Conservation (phyloP, 495 filamentous ascomycete species). For the Trichoderma reesei region DNA sequence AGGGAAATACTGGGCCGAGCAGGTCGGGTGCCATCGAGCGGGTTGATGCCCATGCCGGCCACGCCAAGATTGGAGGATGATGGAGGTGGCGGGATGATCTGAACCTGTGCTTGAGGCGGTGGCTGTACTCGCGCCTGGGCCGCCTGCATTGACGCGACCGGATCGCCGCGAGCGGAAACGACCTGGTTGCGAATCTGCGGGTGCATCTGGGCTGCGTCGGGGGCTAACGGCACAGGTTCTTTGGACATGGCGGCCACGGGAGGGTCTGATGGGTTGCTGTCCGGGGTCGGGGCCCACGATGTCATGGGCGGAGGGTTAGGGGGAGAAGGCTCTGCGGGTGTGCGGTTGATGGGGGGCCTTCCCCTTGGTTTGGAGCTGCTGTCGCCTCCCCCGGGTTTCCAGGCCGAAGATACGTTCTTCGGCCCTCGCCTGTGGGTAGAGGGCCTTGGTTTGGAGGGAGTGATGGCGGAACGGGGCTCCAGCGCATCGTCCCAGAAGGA, state of each 20-base stretch:
- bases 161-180: neutral
- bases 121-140: neutral
- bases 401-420: conserved; percentile 84
- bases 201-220: conserved; percentile 24
- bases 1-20: conserved; percentile 54
- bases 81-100: conserved; percentile 12
- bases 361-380: conserved; percentile 70
- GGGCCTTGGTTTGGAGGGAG: conserved; percentile 49
- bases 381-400: conserved; percentile 61
- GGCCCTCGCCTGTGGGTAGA: conserved; percentile 72
- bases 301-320: conserved; percentile 37
- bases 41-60: neutral
- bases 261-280: conserved; percentile 39
- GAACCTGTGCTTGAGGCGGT: conserved; percentile 11
- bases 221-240: conserved; percentile 15
- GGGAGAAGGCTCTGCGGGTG: conserved; percentile 51
- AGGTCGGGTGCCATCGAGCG: conserved; percentile 17
- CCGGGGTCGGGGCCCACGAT: conserved; percentile 3
- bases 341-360: conserved; percentile 70
- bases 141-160: neutral
- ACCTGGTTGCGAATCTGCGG: conserved; percentile 15
- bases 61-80: conserved; percentile 18
- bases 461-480: conserved; percentile 63
- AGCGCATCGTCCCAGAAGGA: conserved; percentile 37
- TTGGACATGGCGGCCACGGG: neutral